Evolutionary conservation across 208 protist genomes (phyloP).

Genomic region (Chromosphaera perkinsii): DNA sequence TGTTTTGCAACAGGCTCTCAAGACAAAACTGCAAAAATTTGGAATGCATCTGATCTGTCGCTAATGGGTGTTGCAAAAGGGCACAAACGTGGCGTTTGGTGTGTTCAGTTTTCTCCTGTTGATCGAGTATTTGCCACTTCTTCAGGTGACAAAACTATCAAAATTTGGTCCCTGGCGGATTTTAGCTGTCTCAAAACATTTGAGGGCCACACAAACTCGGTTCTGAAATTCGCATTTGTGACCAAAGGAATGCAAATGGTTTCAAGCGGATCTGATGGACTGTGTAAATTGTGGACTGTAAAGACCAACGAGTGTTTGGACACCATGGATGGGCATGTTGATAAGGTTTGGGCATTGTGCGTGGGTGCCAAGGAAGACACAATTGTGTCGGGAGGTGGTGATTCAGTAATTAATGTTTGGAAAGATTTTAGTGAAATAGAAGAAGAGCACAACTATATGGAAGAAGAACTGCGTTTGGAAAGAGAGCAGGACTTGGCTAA

Average conservation of each 20-base stretch:
- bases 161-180: slow-evolving; percentile 57
- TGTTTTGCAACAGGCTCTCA: slow-evolving; percentile 65
- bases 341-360: slow-evolving; percentile 41
- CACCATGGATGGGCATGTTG: slow-evolving; percentile 53
- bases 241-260: slow-evolving; percentile 58
- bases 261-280: slow-evolving; percentile 41
- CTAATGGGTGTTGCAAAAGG: slow-evolving; percentile 45
- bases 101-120: slow-evolving; percentile 55
- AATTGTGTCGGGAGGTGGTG: slow-evolving; percentile 15
- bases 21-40: slow-evolving; percentile 61
- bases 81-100: slow-evolving; percentile 59
- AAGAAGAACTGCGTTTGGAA: neutral
- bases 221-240: slow-evolving; percentile 54
- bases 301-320: slow-evolving; percentile 60
- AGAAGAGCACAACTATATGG: neutral
- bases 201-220: slow-evolving; percentile 56
- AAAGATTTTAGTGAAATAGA: slow-evolving; percentile 2
- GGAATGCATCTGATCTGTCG: slow-evolving; percentile 33
- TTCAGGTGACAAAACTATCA: slow-evolving; percentile 61
- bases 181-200: slow-evolving; percentile 60
- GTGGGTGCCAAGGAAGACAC: neutral
- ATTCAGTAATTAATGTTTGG: slow-evolving; percentile 17
- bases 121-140: slow-evolving; percentile 45
- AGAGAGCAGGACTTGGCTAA: slow-evolving; percentile 18
- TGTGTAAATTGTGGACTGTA: slow-evolving; percentile 64